phyloP scores from a whole-genome alignment of 495 filamentous ascomycete genomes.

The Penicillium arizonense region DNA sequence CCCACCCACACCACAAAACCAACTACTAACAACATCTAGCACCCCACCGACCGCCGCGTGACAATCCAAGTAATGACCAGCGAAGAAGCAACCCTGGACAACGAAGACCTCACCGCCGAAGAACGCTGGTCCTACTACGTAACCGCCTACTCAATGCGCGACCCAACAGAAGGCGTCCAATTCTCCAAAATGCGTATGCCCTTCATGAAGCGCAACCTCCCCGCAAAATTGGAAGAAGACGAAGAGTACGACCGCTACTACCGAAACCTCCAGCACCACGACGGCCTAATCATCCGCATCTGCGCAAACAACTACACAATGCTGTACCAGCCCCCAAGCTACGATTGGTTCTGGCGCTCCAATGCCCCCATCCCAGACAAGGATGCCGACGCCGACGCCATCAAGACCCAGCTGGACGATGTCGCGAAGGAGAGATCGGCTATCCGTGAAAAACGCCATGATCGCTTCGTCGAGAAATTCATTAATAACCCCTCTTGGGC shows the following conservation, averaged over 20 bases:
- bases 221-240: constrained; percentile 49
- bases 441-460: constrained; percentile 54
- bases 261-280: constrained; percentile 60
- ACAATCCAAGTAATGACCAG: constrained; percentile 70
- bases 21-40: constrained; percentile 21
- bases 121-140: constrained; percentile 90
- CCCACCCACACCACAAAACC: not conserved
- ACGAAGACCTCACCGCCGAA: constrained; percentile 54
- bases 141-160: constrained; percentile 80
- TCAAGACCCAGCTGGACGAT: constrained; percentile 41
- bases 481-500: constrained; percentile 77
- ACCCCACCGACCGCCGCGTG: constrained; percentile 57
- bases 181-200: constrained; percentile 61
- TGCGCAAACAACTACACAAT: constrained; percentile 80
- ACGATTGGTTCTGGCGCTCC: constrained; percentile 57
- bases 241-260: constrained; percentile 49
- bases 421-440: constrained; percentile 40
- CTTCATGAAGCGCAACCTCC: constrained; percentile 73
- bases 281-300: constrained; percentile 76
- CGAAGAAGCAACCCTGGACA: constrained; percentile 78
- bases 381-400: constrained; percentile 21
- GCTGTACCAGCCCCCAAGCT: constrained; percentile 68
- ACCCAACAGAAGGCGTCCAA: constrained; percentile 82
- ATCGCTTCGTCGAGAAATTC: constrained; percentile 68
- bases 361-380: constrained; percentile 17